Evolutionary conservation across 1,284 basidiomycete species (phyloP).

Genomic region (Marasmius tenuissimus): DNA sequence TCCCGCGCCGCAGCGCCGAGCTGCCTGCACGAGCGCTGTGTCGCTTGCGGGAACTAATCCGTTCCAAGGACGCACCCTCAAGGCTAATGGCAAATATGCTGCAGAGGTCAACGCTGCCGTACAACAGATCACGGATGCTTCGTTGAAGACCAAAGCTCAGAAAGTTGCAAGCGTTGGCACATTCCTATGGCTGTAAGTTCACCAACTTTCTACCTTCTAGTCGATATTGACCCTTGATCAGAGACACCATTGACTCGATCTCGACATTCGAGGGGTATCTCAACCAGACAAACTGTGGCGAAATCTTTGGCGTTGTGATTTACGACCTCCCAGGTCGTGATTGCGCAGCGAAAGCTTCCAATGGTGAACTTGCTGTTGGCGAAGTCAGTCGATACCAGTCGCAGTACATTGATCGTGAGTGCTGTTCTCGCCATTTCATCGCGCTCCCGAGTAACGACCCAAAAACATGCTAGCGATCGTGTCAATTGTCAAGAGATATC

Average conservation of each 20-base stretch:
- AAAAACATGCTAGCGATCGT: constrained; percentile 21
- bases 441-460: not conserved
- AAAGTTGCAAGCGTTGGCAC: constrained; percentile 39
- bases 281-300: not conserved
- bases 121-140: constrained; percentile 31
- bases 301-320: constrained; percentile 29
- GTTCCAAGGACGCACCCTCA: not conserved
- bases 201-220: constrained; percentile 32
- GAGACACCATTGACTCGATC: constrained; percentile 9
- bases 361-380: constrained; percentile 41
- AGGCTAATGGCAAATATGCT: not conserved
- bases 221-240: not conserved
- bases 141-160: constrained; percentile 30
- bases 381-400: constrained; percentile 36
- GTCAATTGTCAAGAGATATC: constrained; percentile 19
- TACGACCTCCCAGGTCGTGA: constrained; percentile 44
- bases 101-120: constrained; percentile 22
- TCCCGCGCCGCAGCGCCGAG: constrained; percentile 17
- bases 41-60: not conserved
- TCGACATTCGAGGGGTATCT: constrained; percentile 4
- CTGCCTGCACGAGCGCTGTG: too few species aligned
- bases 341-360: constrained; percentile 43
- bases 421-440: not conserved
- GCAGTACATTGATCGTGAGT: constrained; percentile 42
- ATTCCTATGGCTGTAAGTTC: constrained; percentile 40